Evolutionary conservation across 169 alveolate genomes (phyloP), one percentile per base, ranked within the genome.

Genomic region (Theileria orientalis): DNA sequence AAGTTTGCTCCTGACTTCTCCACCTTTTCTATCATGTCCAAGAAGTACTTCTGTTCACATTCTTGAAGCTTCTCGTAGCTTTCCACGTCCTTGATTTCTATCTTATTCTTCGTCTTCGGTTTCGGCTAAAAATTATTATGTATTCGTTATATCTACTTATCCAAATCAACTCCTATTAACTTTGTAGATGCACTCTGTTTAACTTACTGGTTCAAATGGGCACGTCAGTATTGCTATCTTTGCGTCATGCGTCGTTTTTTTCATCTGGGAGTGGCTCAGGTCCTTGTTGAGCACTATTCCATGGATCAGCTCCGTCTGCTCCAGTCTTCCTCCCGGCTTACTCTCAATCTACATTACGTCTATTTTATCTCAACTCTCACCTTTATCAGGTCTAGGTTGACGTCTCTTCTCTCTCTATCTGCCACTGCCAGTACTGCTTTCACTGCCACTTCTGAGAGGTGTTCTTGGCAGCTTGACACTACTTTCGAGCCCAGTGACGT

Each of bases 231-330:
- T 95, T 21, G 98, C 97, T 42, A 98, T 96, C 71, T 96, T 96
- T 54, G 99, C 99, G 84, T 97, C 97, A 27, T 80, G 70, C 16
- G 84, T 87, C 78, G 91, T 96, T 89, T 97, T 97, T 13, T 89
- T 83, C 99, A 97, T 97, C 88, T 97, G 98, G 29, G 99, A 98
- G 86, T 98, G 99, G 69, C 99, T 94, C 92, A 97, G 90, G 74
- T 98, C 99, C 86, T 98, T 98, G 82, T 97, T 98, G 44, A 97
- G 75, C 11, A 97, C 99, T 27, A 98, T 97, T 21, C 99, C 99
- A 72, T 88, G 90, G 42, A 96, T 94, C 51, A 97, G 86, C 35
- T 92, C 78, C 32, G 99, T 94, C 75, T 97, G 99, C 90, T 96
- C 99, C 77, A 97, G 82, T 52, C 95, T 85, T 16, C 99, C 99